A percentile compares a stretch with the other conserved stretches of the same genome.
Conservation (phyloP, 495 filamentous ascomycete genomes). For the Penicillium pulvis region DNA sequence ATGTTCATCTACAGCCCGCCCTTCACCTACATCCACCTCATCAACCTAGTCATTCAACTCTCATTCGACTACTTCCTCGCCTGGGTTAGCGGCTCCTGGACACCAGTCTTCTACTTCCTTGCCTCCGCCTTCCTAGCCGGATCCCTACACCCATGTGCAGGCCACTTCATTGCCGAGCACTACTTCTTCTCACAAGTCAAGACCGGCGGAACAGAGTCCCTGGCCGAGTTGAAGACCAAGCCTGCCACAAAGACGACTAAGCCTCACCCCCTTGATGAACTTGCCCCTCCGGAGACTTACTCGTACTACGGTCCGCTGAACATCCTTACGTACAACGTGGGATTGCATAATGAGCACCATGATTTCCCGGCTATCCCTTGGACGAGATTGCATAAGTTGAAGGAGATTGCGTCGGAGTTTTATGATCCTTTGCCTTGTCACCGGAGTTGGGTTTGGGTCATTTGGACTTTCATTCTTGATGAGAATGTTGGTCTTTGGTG, state of each 20-base stretch:
- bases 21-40: slow-evolving; percentile 78
- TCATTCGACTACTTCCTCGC: slow-evolving; percentile 75
- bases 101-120: slow-evolving; percentile 74
- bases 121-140: slow-evolving; percentile 91
- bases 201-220: slow-evolving; percentile 58
- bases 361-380: slow-evolving; percentile 97
- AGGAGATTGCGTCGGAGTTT: slow-evolving; percentile 86
- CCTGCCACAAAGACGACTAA: slow-evolving; percentile 24
- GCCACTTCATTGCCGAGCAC: slow-evolving; percentile 99
- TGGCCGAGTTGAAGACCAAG: slow-evolving; percentile 36
- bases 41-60: slow-evolving; percentile 78
- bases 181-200: slow-evolving; percentile 86
- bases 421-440: slow-evolving; percentile 87
- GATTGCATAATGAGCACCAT: slow-evolving; percentile 97
- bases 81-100: slow-evolving; percentile 51
- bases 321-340: slow-evolving; percentile 93
- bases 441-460: slow-evolving; percentile 86
- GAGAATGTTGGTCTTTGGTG: slow-evolving; percentile 84
- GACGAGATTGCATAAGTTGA: slow-evolving; percentile 75
- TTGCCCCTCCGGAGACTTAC: slow-evolving; percentile 88
- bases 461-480: slow-evolving; percentile 94
- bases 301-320: slow-evolving; percentile 96
- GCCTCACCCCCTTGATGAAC: slow-evolving; percentile 44
- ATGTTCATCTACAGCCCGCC: slow-evolving; percentile 92
- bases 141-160: slow-evolving; percentile 89